These are phyloP conservation scores for Yarrowia yakushimensis DNA, from an alignment of 805 yeast genomes.

Conservation along the genomic window DNA sequence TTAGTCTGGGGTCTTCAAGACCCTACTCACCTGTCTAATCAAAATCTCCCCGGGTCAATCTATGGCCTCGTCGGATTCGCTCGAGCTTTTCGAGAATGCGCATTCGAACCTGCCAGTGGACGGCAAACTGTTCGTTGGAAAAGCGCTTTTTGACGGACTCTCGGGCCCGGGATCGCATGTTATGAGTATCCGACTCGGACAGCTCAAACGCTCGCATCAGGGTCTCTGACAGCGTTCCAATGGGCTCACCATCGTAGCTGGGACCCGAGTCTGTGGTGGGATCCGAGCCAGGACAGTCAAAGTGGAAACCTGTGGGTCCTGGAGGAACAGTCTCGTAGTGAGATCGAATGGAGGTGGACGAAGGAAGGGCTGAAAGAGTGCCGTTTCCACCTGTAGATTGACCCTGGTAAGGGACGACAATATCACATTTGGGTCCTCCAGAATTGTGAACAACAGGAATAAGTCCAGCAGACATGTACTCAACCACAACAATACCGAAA, in stretches of 20 bases:
- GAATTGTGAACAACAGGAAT: constrained; percentile 90
- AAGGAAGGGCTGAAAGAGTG: constrained; percentile 8
- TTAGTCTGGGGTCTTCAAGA: too few species aligned
- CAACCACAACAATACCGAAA: constrained; percentile 96
- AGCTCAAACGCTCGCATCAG: constrained; percentile 45
- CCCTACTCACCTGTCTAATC: constrained; percentile 27
- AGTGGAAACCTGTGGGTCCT: constrained; percentile 66
- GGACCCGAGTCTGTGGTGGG: background rate
- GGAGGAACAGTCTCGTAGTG: constrained; percentile 8
- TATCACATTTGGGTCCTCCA: constrained; percentile 91
- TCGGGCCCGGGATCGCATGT: constrained; percentile 46
- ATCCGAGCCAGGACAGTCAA: constrained; percentile 71
- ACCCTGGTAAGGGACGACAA: constrained; percentile 53
- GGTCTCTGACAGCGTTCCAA: constrained; percentile 36
- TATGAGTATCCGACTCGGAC: constrained; percentile 39
- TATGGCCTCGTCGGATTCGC: constrained; percentile 28
- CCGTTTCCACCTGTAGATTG: background rate
- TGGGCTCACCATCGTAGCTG: constrained; percentile 23
- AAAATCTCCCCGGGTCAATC: constrained; percentile 28
- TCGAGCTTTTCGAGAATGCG: constrained; percentile 31
- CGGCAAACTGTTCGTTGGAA: constrained; percentile 56
- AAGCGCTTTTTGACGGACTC: constrained; percentile 47
- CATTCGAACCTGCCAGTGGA: constrained; percentile 46
- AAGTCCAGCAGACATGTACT: constrained; percentile 78
- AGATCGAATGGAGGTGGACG: background rate